Percentiles rank a stretch among this genome's conserved stretches.
Evolutionary conservation across 78 protist species (phyloP).

Genomic region (Dictyostelium brefeldianum): DNA sequence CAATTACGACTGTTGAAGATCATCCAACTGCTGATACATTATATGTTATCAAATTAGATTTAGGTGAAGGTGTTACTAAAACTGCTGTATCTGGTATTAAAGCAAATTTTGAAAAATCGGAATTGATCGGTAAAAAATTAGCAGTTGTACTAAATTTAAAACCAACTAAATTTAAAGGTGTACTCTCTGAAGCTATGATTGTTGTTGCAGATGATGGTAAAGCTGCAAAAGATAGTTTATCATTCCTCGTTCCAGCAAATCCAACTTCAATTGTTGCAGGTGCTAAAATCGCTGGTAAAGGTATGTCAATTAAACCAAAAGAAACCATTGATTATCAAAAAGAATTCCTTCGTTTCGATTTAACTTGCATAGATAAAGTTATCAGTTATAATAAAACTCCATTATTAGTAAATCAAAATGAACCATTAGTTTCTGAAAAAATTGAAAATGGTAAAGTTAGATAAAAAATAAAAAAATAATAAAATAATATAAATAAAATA

Average conservation of each 20-base stretch:
- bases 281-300: conserved; percentile 37
- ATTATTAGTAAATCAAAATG: conserved; percentile 1
- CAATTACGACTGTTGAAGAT: background rate
- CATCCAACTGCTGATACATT: conserved; percentile 82
- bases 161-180: conserved; percentile 88
- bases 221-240: conserved; percentile 22
- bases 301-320: conserved; percentile 48
- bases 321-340: conserved; percentile 58
- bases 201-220: conserved; percentile 78
- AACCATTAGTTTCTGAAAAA: conserved; percentile 8
- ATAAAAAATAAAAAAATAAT: background rate
- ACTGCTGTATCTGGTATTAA: conserved; percentile 73
- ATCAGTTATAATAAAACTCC: conserved; percentile 21
- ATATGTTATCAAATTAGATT: conserved; percentile 66
- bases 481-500: background rate
- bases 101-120: conserved; percentile 32
- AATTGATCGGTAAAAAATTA: conserved; percentile 17
- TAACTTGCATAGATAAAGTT: conserved; percentile 12
- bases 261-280: conserved; percentile 5
- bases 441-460: conserved; percentile 20
- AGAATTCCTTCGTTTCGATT: conserved; percentile 51
- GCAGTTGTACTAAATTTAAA: conserved; percentile 76
- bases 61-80: conserved; percentile 58
- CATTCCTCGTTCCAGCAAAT: conserved; percentile 4
- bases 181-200: conserved; percentile 82